Evolutionary conservation across 2,329 filamentous ascomycete species (phyloP), one percentile per base, ranked within the genome.

Genomic region (Ceratocystis lukuohia): DNA sequence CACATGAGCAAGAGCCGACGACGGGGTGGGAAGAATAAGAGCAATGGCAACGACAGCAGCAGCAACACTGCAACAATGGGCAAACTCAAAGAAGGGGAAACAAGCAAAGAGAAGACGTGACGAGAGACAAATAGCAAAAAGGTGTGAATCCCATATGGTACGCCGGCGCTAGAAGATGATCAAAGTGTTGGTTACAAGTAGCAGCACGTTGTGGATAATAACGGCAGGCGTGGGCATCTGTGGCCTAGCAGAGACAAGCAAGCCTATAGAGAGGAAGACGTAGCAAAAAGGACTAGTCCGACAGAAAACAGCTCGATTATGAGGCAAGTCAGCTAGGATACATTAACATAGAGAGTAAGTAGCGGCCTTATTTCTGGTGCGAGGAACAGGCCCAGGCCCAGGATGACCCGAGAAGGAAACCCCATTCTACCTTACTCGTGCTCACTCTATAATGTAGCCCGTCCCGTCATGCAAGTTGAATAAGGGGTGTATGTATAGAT

Each of bases 251-350:
- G 17, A 50, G 46, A 50, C 46, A n/a, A 22, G 46, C 46, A n/a
- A n/a, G 46, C 20, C 46, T 48, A n/a, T 50, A n/a, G 46, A 22
- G 46, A 50, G 17, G 8, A 22, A 50, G 17, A 50, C 46, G n/a
- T 50, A 22, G 46, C 20, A 50, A 7, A 22, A n/a, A 33, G 10
- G 30, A 15, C 7, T 10, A 17, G 53, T 30, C 53, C 17, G 53
- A 17, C 53, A 57, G 30, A 57, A 57, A 57, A 28, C 25, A 57
- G 10, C 53, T 30, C 53, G 46, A 57, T 57, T 57, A 57, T 57
- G 10, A 15, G 53, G 15, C 53, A 57, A 28, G 53, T 8, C 33
- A 37, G 33, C 33, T 8, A 57, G 15, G 22, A 15, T 30, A 57
- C 12, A 57, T 30, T n/a, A 57, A 17, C 53, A 57, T n/a, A n/a